Conservation (phyloP, 495 filamentous ascomycete species). For the Xylona heveae region DNA sequence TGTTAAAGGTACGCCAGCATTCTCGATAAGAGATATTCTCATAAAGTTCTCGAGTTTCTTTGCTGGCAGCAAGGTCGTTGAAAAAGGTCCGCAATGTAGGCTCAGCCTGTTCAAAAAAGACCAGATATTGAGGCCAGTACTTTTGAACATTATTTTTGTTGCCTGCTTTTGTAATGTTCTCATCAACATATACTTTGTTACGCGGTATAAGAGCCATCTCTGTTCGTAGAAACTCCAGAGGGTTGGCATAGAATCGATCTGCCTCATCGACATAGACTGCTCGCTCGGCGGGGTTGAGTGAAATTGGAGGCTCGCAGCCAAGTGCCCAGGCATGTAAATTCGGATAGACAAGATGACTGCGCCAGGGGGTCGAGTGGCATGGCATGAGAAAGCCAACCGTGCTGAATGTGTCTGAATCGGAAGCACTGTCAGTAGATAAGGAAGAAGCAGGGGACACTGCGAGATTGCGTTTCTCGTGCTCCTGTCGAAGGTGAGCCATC, state of each 20-base stretch:
- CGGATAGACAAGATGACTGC: constrained; percentile 59
- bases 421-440: constrained; percentile 7
- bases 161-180: constrained; percentile 5
- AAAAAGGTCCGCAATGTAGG: constrained; percentile 24
- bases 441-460: constrained; percentile 1
- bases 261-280: constrained; percentile 65
- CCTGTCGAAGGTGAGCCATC: constrained; percentile 46
- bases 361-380: constrained; percentile 96
- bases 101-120: constrained; percentile 44
- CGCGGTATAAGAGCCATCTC: constrained; percentile 21
- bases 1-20: constrained; percentile 61
- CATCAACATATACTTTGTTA: constrained; percentile 9
- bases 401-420: constrained; percentile 16
- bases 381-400: constrained; percentile 88
- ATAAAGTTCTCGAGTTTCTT: too few relatives aligned
- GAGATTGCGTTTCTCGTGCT: constrained; percentile 34
- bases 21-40: constrained; percentile 29
- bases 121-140: constrained; percentile 37
- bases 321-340: constrained; percentile 65
- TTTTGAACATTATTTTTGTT: constrained; percentile 13
- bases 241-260: constrained; percentile 64
- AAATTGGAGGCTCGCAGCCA: constrained; percentile 74
- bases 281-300: constrained; percentile 33
- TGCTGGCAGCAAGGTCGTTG: too few relatives aligned
- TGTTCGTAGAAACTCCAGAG: constrained; percentile 32